Evolutionary conservation across 2,329 filamentous ascomycete genomes (phyloP), one percentile per base, ranked within the genome.

Genomic region (Exophiala lecanii-corni): DNA sequence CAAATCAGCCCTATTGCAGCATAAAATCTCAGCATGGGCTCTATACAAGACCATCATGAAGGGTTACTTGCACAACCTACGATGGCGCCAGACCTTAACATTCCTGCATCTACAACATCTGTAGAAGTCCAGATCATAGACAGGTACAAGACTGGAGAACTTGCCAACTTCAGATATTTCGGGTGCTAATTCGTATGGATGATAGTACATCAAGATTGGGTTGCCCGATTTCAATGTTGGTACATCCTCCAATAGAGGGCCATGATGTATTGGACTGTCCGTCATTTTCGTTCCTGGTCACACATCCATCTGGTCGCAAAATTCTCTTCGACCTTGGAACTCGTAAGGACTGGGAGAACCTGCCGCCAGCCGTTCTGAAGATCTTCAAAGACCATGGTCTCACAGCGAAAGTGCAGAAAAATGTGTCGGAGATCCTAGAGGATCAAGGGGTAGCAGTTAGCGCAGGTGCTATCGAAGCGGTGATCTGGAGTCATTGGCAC

Each of bases 211-310:
- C 30, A 13, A 33, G 30, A 15, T 17, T 33, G 30, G 16, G 10
- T 6, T 58, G 64, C 5, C 57, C 64, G 17, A 48, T 67, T 5
- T 45, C 62, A 4, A 55, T 65, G 5, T 67, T 67, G 36, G 67
- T 67, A 63, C 61, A 54, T 2, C 64, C 65, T 2, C 50, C 57
- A 3, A 60, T 67, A 1, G 59, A 62, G 5, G 62, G 61, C 0
- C 51, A 65, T 1, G 60, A 65, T 2, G 60, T 51, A 16, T 19
- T 32, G 15, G 30, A 18, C 18, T 19, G 26, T 10, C 47, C 47
- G n/a, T 47, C 44, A 2, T 35, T 41, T 10, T 28, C 41, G 7
- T 51, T 51, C 20, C 39, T 51, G 6, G 16, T 51, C 10, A 41
- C 48, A 31, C 38, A 48, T 39, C 42, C 45, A 5, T 42, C 45